These are phyloP conservation scores for Aspergillus coremiiformis DNA, from an alignment of 495 filamentous ascomycete genomes.

Conservation along the genomic window DNA sequence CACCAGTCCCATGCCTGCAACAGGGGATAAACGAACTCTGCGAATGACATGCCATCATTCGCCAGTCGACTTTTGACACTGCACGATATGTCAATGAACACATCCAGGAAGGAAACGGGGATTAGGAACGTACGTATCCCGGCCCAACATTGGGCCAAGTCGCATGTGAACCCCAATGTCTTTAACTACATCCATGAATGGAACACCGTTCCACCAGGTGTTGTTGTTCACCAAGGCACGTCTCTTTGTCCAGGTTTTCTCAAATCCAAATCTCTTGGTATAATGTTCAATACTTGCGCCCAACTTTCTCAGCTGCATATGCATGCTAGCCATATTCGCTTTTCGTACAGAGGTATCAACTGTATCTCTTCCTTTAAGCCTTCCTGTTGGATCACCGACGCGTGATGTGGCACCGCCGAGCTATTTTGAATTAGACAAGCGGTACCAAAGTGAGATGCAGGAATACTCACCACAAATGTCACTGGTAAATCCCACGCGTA, in stretches of 20 bases:
- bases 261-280: slow-evolving; percentile 53
- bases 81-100: background rate
- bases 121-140: slow-evolving; percentile 67
- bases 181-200: slow-evolving; percentile 64
- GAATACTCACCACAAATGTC: slow-evolving; percentile 53
- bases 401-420: slow-evolving; percentile 79
- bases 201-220: slow-evolving; percentile 63
- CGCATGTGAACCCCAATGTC: slow-evolving; percentile 64
- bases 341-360: slow-evolving; percentile 49
- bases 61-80: slow-evolving; percentile 78
- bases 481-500: slow-evolving; percentile 75
- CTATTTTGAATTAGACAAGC: slow-evolving; percentile 28
- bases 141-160: slow-evolving; percentile 76
- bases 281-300: slow-evolving; percentile 63
- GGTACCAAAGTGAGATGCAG: background rate
- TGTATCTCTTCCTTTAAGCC: slow-evolving; percentile 57
- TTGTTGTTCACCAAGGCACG: slow-evolving; percentile 70
- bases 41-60: slow-evolving; percentile 82
- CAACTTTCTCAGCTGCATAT: slow-evolving; percentile 70
- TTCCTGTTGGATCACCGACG: slow-evolving; percentile 81
- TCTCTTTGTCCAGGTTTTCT: slow-evolving; percentile 52
- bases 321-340: slow-evolving; percentile 67
- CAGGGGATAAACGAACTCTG: slow-evolving; percentile 88
- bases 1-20: slow-evolving; percentile 98
- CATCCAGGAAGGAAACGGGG: background rate